These are phyloP conservation scores for Nidularia pulvinata DNA, from an alignment of 768 basidiomycete species.

Conservation along the genomic window DNA sequence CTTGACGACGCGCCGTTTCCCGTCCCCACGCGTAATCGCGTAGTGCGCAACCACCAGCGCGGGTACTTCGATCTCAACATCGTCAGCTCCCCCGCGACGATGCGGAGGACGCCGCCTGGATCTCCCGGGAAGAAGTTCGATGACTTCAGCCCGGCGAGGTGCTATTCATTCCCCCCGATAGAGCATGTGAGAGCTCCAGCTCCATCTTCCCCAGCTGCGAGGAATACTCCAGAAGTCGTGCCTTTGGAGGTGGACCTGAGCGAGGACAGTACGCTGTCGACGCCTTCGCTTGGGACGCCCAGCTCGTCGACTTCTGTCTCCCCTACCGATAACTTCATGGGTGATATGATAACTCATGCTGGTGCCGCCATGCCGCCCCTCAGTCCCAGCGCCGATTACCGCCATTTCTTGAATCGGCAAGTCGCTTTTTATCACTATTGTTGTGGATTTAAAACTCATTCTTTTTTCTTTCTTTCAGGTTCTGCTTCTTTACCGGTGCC, in stretches of 20 bases:
- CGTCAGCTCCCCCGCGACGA: constrained; percentile 16
- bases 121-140: constrained; percentile 34
- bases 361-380: constrained; percentile 10
- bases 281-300: constrained; percentile 45
- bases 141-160: background rate
- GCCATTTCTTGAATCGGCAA: constrained; percentile 64
- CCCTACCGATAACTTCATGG: constrained; percentile 12
- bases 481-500: constrained; percentile 80
- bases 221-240: background rate
- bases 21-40: constrained; percentile 10
- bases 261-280: constrained; percentile 34
- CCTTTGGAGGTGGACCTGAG: constrained; percentile 11
- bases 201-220: no score
- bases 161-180: constrained; percentile 20
- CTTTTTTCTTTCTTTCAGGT: constrained; percentile 38
- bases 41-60: constrained; percentile 52
- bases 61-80: constrained; percentile 49
- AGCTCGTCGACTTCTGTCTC: constrained; percentile 39
- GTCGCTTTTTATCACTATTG: constrained; percentile 15
- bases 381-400: constrained; percentile 47
- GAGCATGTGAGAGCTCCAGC: constrained; percentile 2
- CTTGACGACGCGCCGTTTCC: constrained; percentile 24
- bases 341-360: constrained; percentile 5
- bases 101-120: constrained; percentile 50
- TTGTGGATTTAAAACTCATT: constrained; percentile 3